A percentile compares a stretch with the other conserved stretches of the same genome.
phyloP scores from a whole-genome alignment of 768 basidiomycete genomes.

The Lentinula guzmanii region DNA sequence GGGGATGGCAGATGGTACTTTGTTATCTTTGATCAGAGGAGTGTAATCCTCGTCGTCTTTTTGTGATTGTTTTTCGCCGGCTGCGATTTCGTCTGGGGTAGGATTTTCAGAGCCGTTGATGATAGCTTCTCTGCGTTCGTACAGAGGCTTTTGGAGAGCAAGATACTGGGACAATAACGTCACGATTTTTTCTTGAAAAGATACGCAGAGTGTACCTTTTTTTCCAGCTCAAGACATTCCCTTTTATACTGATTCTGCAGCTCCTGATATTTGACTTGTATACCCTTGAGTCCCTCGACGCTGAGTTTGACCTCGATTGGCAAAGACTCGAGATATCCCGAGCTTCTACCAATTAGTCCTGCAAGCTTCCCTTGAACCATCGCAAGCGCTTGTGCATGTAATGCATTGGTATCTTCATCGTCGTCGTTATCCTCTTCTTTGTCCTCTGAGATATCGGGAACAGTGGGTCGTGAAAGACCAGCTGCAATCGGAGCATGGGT shows the following conservation, averaged over 20 bases:
- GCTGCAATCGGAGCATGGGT: conserved; percentile 72
- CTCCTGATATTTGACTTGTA: conserved; percentile 88
- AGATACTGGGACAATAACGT: conserved; percentile 47
- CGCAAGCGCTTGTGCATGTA: conserved; percentile 65
- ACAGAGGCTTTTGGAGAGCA: conserved; percentile 74
- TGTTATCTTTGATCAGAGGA: conserved; percentile 49
- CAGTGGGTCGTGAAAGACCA: conserved; percentile 81
- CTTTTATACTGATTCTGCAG: conserved; percentile 92
- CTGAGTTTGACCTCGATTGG: conserved; percentile 76
- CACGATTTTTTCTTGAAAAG: conserved; percentile 8
- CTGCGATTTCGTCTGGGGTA: conserved; percentile 75
- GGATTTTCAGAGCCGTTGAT: conserved; percentile 72
- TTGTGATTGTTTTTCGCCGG: conserved; percentile 64
- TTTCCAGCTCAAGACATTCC: conserved; percentile 92
- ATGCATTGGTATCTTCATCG: conserved; percentile 28
- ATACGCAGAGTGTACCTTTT: conserved; percentile 58
- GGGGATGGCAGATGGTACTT: conserved; percentile 54
- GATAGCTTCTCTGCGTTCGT: conserved; percentile 80
- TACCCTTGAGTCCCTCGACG: conserved; percentile 88
- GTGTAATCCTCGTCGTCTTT: conserved; percentile 75
- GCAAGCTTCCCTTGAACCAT: conserved; percentile 88
- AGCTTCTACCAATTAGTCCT: conserved; percentile 82
- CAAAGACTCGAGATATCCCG: conserved; percentile 90
- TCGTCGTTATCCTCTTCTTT: conserved; percentile 56
- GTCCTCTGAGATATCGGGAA: conserved; percentile 83